Evolutionary conservation across 2,329 filamentous ascomycete species (phyloP), one percentile per base, ranked within the genome.

Genomic region (Cadophora luteo-olivacea): DNA sequence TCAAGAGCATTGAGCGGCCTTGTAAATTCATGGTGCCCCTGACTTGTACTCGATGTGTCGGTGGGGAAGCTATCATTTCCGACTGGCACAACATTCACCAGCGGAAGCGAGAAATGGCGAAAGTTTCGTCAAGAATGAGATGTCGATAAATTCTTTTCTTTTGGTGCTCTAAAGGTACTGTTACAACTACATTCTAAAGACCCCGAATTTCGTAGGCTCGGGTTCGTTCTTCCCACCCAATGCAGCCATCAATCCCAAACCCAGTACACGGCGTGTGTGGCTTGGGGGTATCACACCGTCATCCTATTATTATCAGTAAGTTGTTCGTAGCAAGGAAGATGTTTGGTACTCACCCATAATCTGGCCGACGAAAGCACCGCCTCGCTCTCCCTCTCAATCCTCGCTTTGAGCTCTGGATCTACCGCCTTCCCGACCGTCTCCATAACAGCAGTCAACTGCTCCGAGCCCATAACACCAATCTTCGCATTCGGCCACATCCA

Each of bases 401-500:
- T 86, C 51, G 88, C 89, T 80, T 91, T 92, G 70, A 98, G 83
- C 70, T 90, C 91, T 0, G 92, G 91, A 78, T 97, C 94, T 0
- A 89, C 90, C 69, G 88, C 88, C 81, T 92, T 92, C 9, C 95
- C 94, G 0, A 99, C 95, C 1, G 94, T 92, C 81, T 94, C 92
- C 96, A 99, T 98, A 70, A 99, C 96, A 4, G 91, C 88, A 8
- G 91, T 91, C 45, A 99, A 84, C 83, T 98, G 95, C 81, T 97
- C 95, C 51, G 92, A 87, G 24, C 96, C 96, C 96, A 99, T 99
- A 75, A 99, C 94, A 38, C 92, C 93, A 61, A 97, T 93, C 77
- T 92, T 92, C n/a, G 96, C 94, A 75, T 97, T 97, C 51, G 96
- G 96, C 96, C 96, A 99, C 85, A 95, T 97, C 89, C 93, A 97